Evolutionary conservation across 257 asterid species (phyloP).

Genomic region (Craterostigma plantagineum): DNA sequence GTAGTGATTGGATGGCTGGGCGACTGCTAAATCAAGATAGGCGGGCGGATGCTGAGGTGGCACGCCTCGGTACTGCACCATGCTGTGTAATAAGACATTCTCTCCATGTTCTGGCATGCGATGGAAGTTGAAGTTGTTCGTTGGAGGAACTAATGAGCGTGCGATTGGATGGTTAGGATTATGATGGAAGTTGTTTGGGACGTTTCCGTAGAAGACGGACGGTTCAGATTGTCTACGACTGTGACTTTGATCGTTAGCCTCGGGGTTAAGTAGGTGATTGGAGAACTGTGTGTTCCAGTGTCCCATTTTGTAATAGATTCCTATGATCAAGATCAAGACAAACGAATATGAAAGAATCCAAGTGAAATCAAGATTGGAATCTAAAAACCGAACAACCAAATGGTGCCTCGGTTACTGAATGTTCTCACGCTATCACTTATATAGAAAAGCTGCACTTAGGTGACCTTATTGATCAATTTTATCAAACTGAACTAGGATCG

Average conservation of each 20-base stretch:
- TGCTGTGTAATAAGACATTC: too few species aligned
- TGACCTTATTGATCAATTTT: too few species aligned
- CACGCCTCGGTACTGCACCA: constrained; percentile 24
- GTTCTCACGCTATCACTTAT: too few species aligned
- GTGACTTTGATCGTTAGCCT: constrained; percentile 34
- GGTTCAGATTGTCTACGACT: constrained; percentile 40
- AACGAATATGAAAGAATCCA: neutral
- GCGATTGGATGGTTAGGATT: constrained; percentile 27
- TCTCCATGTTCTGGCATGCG: too few species aligned
- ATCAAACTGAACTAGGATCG: too few species aligned
- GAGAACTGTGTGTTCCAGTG: constrained; percentile 37
- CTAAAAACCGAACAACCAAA: too few species aligned
- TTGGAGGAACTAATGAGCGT: constrained; percentile 21
- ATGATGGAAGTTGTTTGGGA: constrained; percentile 29
- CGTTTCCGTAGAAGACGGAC: constrained; percentile 31
- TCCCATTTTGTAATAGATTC: constrained; percentile 38
- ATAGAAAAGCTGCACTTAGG: too few species aligned
- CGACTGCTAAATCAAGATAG: constrained; percentile 20
- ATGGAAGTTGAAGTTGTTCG: constrained; percentile 19
- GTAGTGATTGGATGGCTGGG: constrained; percentile 37
- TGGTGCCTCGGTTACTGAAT: too few species aligned
- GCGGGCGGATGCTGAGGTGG: constrained; percentile 30
- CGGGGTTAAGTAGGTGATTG: constrained; percentile 32
- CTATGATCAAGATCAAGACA: constrained; percentile 5
- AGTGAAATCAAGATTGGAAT: too few species aligned